phyloP scores from a whole-genome alignment of 257 asterid species.

The Datura wrightii region DNA sequence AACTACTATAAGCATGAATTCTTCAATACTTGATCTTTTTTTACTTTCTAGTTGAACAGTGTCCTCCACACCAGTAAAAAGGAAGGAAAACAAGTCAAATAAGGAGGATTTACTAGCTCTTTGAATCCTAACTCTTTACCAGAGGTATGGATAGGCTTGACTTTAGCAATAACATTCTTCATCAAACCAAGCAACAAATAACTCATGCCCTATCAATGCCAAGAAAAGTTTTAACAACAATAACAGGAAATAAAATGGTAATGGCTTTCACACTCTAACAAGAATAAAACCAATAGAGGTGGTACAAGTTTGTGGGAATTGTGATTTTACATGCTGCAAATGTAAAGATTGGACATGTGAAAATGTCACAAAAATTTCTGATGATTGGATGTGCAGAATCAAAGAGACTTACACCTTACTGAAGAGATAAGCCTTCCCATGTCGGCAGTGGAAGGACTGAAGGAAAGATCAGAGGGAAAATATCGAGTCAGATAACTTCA shows the following conservation, averaged over 20 bases:
- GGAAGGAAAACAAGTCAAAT: neutral
- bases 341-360: conserved; percentile 22
- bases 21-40: neutral
- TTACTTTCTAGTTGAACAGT: neutral
- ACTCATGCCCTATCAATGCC: neutral
- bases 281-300: conserved; percentile 12
- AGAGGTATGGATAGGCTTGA: conserved; percentile 5
- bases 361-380: conserved; percentile 26
- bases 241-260: conserved; percentile 11
- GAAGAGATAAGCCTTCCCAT: conserved; percentile 88
- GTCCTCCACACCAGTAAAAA: neutral
- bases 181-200: neutral
- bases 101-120: conserved; percentile 6
- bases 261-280: neutral
- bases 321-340: neutral
- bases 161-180: neutral
- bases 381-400: conserved; percentile 31
- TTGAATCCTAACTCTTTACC: neutral
- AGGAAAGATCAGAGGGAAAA: conserved; percentile 38
- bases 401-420: conserved; percentile 72
- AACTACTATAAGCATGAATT: neutral
- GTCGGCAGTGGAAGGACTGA: conserved; percentile 69
- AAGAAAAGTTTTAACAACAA: conserved; percentile 9
- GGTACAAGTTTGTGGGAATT: neutral
- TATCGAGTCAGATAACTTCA: conserved; percentile 32